Percentiles rank a stretch among this genome's conserved stretches.
These are phyloP conservation scores for Myrmaecium sp. DNA, from an alignment of 2,329 filamentous ascomycete species.

Conservation along the genomic window DNA sequence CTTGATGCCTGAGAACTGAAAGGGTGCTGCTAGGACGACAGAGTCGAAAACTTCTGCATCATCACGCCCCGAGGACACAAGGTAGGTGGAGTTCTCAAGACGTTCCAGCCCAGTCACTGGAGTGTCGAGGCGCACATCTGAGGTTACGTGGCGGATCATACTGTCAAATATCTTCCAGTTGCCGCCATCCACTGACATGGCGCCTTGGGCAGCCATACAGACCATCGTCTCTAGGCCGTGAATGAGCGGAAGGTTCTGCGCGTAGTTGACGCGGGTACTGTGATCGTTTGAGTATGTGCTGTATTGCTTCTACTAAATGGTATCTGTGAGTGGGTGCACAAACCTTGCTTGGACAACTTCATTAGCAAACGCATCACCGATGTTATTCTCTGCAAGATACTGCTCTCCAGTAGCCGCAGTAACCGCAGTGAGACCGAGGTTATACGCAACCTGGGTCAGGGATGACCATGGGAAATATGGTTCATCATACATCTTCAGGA, in stretches of 20 bases:
- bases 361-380: conserved; percentile 49
- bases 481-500: conserved; percentile 62
- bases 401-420: conserved; percentile 59
- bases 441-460: conserved; percentile 49
- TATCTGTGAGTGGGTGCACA: too few species aligned
- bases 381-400: conserved; percentile 50
- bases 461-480: conserved; percentile 75
- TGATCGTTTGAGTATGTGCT: neutral
- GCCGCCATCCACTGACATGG: conserved; percentile 61
- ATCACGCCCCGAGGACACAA: too few species aligned
- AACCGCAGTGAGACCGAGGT: conserved; percentile 47
- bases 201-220: conserved; percentile 76
- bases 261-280: conserved; percentile 86
- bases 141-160: conserved; percentile 53
- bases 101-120: conserved; percentile 38
- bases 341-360: conserved; percentile 66
- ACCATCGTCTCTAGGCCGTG: conserved; percentile 86
- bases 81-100: too few species aligned
- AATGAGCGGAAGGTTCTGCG: conserved; percentile 69
- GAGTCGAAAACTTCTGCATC: conserved; percentile 52
- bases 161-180: conserved; percentile 90
- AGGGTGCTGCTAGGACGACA: conserved; percentile 67
- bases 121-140: conserved; percentile 47
- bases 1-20: conserved; percentile 59
- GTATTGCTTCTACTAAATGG: too few species aligned